phyloP scores from a whole-genome alignment of 2,329 filamentous ascomycete species.

The Aspergillus clavatus region DNA sequence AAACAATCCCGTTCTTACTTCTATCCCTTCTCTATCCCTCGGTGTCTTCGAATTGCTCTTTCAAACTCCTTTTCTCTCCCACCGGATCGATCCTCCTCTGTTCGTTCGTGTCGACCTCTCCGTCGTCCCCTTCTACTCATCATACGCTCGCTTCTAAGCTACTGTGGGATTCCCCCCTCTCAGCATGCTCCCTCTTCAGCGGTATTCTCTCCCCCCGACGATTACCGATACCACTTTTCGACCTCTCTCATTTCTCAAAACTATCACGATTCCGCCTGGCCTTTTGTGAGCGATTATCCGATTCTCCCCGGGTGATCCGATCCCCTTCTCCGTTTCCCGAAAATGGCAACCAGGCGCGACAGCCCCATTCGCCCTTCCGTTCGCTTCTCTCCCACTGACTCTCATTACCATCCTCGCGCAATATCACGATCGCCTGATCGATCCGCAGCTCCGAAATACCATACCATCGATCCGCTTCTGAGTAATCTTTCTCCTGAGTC shows the following conservation, averaged over 20 bases:
- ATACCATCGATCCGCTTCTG: constrained; percentile 45
- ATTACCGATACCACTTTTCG: constrained; percentile 21
- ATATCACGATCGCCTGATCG: constrained; percentile 38
- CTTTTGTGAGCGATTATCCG: constrained; percentile 17
- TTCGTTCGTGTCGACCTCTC: too few species aligned
- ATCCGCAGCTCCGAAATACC: constrained; percentile 31
- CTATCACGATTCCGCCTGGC: constrained; percentile 16
- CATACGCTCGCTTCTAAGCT: constrained; percentile 10
- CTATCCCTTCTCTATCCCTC: too few species aligned
- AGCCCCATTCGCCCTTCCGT: constrained; percentile 27
- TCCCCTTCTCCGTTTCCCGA: constrained; percentile 18
- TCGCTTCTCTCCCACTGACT: constrained; percentile 23
- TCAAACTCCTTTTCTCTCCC: neutral
- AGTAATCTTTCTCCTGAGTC: constrained; percentile 51
- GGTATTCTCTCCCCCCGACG: constrained; percentile 22
- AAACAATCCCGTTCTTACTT: too few species aligned
- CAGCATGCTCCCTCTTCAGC: constrained; percentile 35
- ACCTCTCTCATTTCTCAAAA: constrained; percentile 23
- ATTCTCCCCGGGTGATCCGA: constrained; percentile 9
- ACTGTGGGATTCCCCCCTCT: constrained; percentile 24
- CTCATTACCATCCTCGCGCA: constrained; percentile 30
- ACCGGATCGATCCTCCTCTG: constrained; percentile 1
- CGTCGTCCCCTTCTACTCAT: neutral
- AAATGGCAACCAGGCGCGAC: constrained; percentile 30
- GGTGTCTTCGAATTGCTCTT: too few species aligned